Percentiles rank a stretch among this genome's conserved stretches.
phyloP scores from a whole-genome alignment of 1,284 basidiomycete genomes.

The Gomphus bonarii region DNA sequence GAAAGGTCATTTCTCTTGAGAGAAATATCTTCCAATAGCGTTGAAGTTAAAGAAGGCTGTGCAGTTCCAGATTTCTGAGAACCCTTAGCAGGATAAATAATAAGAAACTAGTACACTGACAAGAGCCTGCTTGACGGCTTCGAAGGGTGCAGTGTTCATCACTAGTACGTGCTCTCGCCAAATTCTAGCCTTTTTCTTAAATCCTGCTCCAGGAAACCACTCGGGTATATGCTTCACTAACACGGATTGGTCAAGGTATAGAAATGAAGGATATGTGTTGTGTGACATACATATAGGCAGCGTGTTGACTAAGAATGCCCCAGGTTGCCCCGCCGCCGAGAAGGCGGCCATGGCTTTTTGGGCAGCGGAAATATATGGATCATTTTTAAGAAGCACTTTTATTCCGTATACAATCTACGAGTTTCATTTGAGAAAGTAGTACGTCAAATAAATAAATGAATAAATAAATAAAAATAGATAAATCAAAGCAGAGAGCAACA shows the following conservation, averaged over 20 bases:
- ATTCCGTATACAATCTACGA: no score
- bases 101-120: no score
- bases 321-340: no score
- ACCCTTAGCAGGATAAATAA: neutral
- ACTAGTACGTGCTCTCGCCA: constrained; percentile 12
- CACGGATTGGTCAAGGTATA: neutral
- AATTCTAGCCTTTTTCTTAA: no score
- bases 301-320: constrained; percentile 27
- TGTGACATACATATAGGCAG: constrained; percentile 22
- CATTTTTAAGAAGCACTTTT: no score
- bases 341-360: no score
- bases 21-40: neutral
- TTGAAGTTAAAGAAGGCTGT: neutral
- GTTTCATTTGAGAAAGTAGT: neutral
- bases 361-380: no score
- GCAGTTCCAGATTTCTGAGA: neutral
- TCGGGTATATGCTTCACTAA: constrained; percentile 25
- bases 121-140: neutral
- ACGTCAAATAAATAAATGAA: no score
- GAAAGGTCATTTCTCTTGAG: neutral
- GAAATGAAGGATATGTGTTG: neutral
- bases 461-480: no score
- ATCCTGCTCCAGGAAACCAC: constrained; percentile 27
- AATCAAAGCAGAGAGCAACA: no score
- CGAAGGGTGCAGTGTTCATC: neutral